Base-by-base conservation (phyloP, 306 rosid genomes). In the Sophora flavescens region DNA sequence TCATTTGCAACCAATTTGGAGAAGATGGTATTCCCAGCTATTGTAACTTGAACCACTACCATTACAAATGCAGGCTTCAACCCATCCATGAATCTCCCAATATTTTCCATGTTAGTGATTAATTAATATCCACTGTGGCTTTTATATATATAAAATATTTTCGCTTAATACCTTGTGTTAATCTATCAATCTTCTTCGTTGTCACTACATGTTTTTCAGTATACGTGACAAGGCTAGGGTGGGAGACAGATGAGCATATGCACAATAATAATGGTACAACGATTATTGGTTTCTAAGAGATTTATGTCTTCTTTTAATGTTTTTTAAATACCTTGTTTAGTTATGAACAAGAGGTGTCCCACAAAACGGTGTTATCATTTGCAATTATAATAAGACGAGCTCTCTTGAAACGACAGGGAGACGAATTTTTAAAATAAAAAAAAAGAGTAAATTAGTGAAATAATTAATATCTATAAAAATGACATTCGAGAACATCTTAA, bases 1-100 rank as follows among this genome's bases (percentile, higher is more conserved):
- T 68, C 32, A 68, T 59, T 60, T 44, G 77, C 58, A 39, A 68
- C 77, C 18, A 81, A 1, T 38, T 74, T 81, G 77, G 30, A 75
- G 69, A 60, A 51, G 2, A 81, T 81, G 67, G 67, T 68, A 8
- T 32, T 44, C 18, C 41, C 68, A 32, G 73, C 77, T 52, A 61
- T 60, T 7, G 44, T 12, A 63, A 75, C 14, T 47, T 68, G 77
- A 30, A 75, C 53, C 64, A 51, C 0, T 44, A 81, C 12, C 80
- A 75, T 81, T 11, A 81, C 6, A 41, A 81, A 3, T 18, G 53
- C 80, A 12, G 79, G 48, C 44, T 56, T 80, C 12, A 80, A 2
- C 0, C 50, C 83, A 17, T 1, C 62, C 48, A 64, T 63, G 7
- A 63, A 35, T 15, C 65, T 79, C n/a, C 64, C 51, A 32, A 78